Percentiles rank a stretch among this genome's conserved stretches.
Conservation (phyloP, 23 red algal species). For the Gracilaria vermiculophylla region DNA sequence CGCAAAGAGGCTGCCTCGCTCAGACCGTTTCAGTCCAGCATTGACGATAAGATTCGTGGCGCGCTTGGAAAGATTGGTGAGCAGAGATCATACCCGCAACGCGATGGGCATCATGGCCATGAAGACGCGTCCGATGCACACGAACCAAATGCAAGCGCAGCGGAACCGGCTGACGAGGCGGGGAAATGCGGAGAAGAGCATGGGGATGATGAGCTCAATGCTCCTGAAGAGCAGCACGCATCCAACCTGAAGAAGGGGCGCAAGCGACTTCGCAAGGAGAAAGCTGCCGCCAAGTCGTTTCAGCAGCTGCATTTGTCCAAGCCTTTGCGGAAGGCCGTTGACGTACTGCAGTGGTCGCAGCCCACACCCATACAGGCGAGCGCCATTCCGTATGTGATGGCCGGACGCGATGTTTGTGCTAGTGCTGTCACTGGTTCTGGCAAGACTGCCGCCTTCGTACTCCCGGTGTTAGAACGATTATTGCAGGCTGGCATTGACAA, state of each 20-base stretch:
- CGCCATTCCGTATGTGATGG: conserved; percentile 80
- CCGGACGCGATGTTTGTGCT: conserved; percentile 85
- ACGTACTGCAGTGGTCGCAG: conserved; percentile 72
- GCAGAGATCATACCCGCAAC: background rate
- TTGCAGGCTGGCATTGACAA: conserved; percentile 48
- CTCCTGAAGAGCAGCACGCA: background rate
- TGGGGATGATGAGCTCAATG: conserved; percentile 1
- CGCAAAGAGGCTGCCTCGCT: conserved; percentile 13
- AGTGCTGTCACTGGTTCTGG: conserved; percentile 93
- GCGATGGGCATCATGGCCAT: background rate
- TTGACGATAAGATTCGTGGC: conserved; percentile 35
- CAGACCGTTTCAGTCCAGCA: conserved; percentile 59
- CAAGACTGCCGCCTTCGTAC: conserved; percentile 89
- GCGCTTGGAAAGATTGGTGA: conserved; percentile 11
- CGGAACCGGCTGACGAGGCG: background rate
- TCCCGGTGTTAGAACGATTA: conserved; percentile 89
- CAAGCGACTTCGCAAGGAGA: conserved; percentile 57
- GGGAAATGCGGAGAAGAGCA: background rate
- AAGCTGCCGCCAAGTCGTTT: conserved; percentile 43
- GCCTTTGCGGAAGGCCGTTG: conserved; percentile 72
- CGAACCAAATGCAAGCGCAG: background rate
- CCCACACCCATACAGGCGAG: conserved; percentile 90
- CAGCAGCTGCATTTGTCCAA: conserved; percentile 67
- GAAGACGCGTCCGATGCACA: background rate
- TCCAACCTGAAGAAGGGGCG: conserved; percentile 32